These are phyloP conservation scores for Teratosphaeriaceae sp. DNA, from an alignment of 2,329 filamentous ascomycete species.

Conservation along the genomic window DNA sequence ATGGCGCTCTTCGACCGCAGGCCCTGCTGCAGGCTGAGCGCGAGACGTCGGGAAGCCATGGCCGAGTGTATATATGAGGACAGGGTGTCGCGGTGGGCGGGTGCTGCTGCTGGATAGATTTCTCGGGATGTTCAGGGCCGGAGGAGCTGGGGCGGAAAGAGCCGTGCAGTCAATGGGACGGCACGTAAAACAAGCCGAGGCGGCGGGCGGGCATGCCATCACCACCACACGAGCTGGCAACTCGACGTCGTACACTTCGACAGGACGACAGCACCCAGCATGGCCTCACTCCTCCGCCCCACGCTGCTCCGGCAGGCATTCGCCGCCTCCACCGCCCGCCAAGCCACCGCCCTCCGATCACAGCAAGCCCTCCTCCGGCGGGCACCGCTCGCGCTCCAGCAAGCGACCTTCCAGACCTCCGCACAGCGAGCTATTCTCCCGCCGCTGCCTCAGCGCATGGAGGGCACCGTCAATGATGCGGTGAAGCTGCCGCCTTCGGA, in stretches of 20 bases:
- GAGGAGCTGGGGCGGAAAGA: too few species aligned
- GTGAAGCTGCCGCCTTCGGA: slow-evolving; percentile 64
- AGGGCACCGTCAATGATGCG: slow-evolving; percentile 71
- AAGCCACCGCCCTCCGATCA: slow-evolving; percentile 23
- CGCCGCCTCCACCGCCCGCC: slow-evolving; percentile 33
- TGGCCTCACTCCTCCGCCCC: slow-evolving; percentile 44
- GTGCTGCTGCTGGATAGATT: background rate
- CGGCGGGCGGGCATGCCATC: too few species aligned
- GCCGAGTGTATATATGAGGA: slow-evolving; percentile 28
- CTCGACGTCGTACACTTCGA: too few species aligned
- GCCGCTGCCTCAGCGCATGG: slow-evolving; percentile 58
- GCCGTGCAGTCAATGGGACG: too few species aligned
- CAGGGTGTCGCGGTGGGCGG: slow-evolving; percentile 33
- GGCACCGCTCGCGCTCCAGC: slow-evolving; percentile 36
- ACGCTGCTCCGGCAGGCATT: slow-evolving; percentile 43
- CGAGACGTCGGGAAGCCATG: slow-evolving; percentile 97
- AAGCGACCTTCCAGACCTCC: slow-evolving; percentile 82
- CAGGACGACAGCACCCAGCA: background rate
- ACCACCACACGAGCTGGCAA: too few species aligned
- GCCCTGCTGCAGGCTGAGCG: slow-evolving; percentile 86
- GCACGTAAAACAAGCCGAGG: too few species aligned
- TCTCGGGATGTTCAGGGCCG: background rate
- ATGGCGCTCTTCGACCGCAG: slow-evolving; percentile 82
- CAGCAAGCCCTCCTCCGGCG: slow-evolving; percentile 23
- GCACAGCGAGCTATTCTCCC: slow-evolving; percentile 70